Evolutionary conservation across 306 rosid species (phyloP).

Genomic region (Cicer chorassanicum): DNA sequence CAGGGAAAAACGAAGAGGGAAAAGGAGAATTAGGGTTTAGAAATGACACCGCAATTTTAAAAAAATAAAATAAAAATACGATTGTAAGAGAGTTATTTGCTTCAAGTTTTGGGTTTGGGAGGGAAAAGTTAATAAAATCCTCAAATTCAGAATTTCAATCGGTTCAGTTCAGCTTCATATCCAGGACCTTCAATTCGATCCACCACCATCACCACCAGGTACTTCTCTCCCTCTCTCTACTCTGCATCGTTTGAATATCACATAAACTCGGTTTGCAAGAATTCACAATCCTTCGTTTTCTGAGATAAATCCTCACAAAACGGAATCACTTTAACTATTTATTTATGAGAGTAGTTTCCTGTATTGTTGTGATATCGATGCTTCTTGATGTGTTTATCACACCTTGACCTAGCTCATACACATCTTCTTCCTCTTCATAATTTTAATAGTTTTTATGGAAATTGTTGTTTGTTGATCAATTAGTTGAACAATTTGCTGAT

Average conservation of each 20-base stretch:
- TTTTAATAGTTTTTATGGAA: not conserved
- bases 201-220: conserved; percentile 45
- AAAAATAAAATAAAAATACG: too few relatives aligned
- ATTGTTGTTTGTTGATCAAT: not conserved
- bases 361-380: not conserved
- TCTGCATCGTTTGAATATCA: conserved; percentile 16
- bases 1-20: not conserved
- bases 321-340: not conserved
- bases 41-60: not conserved
- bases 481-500: not conserved
- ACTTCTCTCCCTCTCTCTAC: conserved; percentile 33
- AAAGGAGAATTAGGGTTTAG: conserved; percentile 40
- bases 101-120: conserved; percentile 39
- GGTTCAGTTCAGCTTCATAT: not conserved
- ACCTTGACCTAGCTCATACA: conserved; percentile 13
- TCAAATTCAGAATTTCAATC: not conserved
- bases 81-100: not conserved
- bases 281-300: conserved; percentile 7
- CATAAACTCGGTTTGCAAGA: not conserved
- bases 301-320: not conserved
- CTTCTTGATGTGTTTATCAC: not conserved
- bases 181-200: not conserved
- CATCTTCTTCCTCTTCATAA: not conserved
- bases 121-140: conserved; percentile 47
- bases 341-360: not conserved